These are phyloP conservation scores for Cercospora sp. DNA, from an alignment of 2,329 filamentous ascomycete genomes.

Conservation along the genomic window DNA sequence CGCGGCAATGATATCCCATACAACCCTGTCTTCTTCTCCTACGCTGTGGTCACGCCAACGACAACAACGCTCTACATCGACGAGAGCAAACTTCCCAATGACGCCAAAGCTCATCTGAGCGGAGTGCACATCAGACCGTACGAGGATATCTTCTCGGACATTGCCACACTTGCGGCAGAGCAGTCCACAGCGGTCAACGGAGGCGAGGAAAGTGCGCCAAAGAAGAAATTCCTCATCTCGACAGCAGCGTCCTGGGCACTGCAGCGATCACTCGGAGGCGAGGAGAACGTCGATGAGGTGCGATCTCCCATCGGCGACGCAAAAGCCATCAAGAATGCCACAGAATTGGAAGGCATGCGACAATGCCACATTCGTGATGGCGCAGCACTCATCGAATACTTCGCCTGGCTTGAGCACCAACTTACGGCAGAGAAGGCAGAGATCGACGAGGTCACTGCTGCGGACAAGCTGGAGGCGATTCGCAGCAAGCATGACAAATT, in stretches of 20 bases:
- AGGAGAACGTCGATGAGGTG: conserved; percentile 79
- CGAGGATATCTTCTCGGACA: conserved; percentile 74
- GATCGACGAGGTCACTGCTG: conserved; percentile 86
- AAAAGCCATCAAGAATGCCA: conserved; percentile 92
- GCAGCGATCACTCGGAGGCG: conserved; percentile 80
- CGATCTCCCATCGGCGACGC: conserved; percentile 85
- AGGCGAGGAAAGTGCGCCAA: conserved; percentile 37
- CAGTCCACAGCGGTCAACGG: conserved; percentile 26
- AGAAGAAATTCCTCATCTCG: conserved; percentile 76
- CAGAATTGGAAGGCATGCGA: conserved; percentile 88
- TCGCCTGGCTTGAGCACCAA: conserved; percentile 94
- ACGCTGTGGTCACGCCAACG: conserved; percentile 78
- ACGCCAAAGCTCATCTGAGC: conserved; percentile 69
- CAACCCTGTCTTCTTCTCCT: conserved; percentile 98
- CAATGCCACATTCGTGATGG: conserved; percentile 92
- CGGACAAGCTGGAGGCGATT: conserved; percentile 81
- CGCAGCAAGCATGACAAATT: conserved; percentile 72
- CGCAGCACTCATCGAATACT: conserved; percentile 85
- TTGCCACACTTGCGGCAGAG: conserved; percentile 62
- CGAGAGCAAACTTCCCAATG: conserved; percentile 69
- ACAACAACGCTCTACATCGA: conserved; percentile 83
- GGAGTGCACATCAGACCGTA: conserved; percentile 80
- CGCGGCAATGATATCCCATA: conserved; percentile 94
- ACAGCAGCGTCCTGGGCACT: conserved; percentile 92
- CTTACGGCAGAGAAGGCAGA: conserved; percentile 66